Conservation (phyloP, 2,329 filamentous ascomycete species). For the Microsporum audouinii region DNA sequence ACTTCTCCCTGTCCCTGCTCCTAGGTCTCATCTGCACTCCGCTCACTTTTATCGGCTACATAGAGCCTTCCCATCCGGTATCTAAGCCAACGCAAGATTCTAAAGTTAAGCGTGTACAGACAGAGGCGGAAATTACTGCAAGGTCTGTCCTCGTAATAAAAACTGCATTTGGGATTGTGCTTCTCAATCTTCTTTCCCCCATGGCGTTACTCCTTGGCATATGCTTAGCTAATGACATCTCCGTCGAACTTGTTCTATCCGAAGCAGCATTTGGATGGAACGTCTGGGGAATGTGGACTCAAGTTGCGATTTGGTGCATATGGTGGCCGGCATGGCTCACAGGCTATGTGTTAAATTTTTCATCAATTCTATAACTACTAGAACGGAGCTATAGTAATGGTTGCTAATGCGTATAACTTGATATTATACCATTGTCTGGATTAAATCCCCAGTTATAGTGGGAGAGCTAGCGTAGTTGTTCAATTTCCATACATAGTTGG, state of each 20-base stretch:
- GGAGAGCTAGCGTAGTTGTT: too few species aligned
- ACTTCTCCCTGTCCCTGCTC: conserved; percentile 82
- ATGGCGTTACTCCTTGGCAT: conserved; percentile 42
- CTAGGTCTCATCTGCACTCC: conserved; percentile 69
- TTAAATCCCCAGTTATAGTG: too few species aligned
- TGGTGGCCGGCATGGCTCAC: conserved; percentile 91
- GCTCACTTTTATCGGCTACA: conserved; percentile 54
- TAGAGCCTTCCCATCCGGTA: conserved; percentile 9
- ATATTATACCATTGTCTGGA: not conserved
- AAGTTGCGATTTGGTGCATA: conserved; percentile 81
- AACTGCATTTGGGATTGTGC: conserved; percentile 23
- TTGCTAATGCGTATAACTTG: not conserved
- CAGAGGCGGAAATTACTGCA: not conserved
- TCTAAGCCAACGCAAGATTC: not conserved
- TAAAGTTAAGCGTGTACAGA: not conserved
- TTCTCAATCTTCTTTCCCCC: conserved; percentile 53
- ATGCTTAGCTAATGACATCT: conserved; percentile 38
- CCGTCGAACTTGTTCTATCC: conserved; percentile 50
- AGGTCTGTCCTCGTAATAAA: conserved; percentile 10
- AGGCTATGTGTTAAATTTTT: conserved; percentile 33
- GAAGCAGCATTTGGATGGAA: conserved; percentile 79
- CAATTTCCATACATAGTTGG: too few species aligned
- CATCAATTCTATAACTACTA: conserved; percentile 18
- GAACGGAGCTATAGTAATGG: not conserved
- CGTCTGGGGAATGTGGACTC: conserved; percentile 79